These are phyloP conservation scores for Bipolaris zeicola DNA, from an alignment of 2,329 filamentous ascomycete species.

Conservation along the genomic window DNA sequence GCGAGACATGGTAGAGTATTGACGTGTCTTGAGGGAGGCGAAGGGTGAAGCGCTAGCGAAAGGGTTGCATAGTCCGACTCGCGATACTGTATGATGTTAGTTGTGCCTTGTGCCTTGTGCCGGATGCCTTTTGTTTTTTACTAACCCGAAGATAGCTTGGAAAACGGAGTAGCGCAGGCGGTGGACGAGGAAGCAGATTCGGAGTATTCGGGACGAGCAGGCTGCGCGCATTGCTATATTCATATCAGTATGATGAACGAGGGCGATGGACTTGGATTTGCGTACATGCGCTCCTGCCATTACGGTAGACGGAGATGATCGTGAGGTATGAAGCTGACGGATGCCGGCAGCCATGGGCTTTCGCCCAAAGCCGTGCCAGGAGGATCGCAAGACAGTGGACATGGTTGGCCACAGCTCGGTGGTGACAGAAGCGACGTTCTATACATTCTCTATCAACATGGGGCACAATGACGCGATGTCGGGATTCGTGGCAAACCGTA, in stretches of 20 bases:
- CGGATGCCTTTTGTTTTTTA: background rate
- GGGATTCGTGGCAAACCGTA: slow-evolving; percentile 47
- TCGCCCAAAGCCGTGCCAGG: slow-evolving; percentile 40
- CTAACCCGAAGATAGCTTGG: slow-evolving; percentile 30
- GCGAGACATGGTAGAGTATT: slow-evolving; percentile 50
- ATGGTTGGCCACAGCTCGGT: slow-evolving; percentile 50
- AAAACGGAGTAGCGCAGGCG: slow-evolving; percentile 20
- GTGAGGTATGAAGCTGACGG: slow-evolving; percentile 28
- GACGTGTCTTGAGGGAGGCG: slow-evolving; percentile 31
- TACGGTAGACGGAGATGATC: slow-evolving; percentile 8
- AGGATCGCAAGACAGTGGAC: slow-evolving; percentile 43
- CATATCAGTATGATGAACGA: slow-evolving; percentile 12
- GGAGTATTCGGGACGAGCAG: slow-evolving; percentile 5
- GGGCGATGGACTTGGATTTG: background rate
- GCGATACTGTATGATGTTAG: slow-evolving; percentile 34
- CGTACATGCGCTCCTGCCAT: slow-evolving; percentile 4
- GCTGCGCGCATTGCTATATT: slow-evolving; percentile 17
- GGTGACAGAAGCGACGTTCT: slow-evolving; percentile 53
- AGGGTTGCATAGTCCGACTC: slow-evolving; percentile 45
- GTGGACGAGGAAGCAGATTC: slow-evolving; percentile 13
- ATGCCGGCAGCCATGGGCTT: slow-evolving; percentile 27
- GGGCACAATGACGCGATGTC: slow-evolving; percentile 24
- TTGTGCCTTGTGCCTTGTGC: background rate
- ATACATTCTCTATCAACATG: slow-evolving; percentile 23
- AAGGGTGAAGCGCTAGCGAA: slow-evolving; percentile 37